Base-by-base conservation (phyloP, 257 asterid genomes). In the Penstemon davidsonii region DNA sequence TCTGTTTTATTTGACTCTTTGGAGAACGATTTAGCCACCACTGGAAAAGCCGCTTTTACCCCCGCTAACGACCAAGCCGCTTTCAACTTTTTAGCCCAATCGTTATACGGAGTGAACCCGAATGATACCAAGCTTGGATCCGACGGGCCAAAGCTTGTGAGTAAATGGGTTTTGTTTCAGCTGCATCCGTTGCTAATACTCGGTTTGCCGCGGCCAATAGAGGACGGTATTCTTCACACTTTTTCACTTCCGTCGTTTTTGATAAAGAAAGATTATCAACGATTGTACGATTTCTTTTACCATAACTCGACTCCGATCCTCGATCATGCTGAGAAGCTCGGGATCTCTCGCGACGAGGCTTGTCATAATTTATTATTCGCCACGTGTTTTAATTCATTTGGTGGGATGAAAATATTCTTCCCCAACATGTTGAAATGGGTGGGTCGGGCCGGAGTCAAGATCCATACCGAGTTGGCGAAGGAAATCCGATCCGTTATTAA, bases 301-400 rank as follows among this genome's bases (percentile, higher is more conserved):
- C 77, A 81, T 10, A 76, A 70, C 60, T 85, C 96, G 5, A 7
- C 64, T 15, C 37, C 79, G 0, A 55, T 89, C 11, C 90, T 87
- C 6, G 92, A 89, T 7, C 86, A 89, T 19, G 98, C 90, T 1
- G 92, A 86, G 55, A 79, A 51, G 53, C 54, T 70, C 1, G 96
- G 86, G 7, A 40, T 92, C 18, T 70, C 87, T 0, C 82, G 89
- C 0, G 96, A 89, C 3, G 98, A 92, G 55, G 96, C 96, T 8
- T 85, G 92, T 68, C 96, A 92, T 19, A 92, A 92, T 39, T 75
- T 92, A 7, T 4, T 92, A 0, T 92, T 83, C 79, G 79, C 96
- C 41, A 92, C 95, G 0, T 87, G 98, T 80, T 92, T 92, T 64
- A 92, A 92, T 9, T 80, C 98, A 12, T 87, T 82, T 66, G 98